Conservation (phyloP, 176 grass and related monocot species). For the Carex myosuroides region DNA sequence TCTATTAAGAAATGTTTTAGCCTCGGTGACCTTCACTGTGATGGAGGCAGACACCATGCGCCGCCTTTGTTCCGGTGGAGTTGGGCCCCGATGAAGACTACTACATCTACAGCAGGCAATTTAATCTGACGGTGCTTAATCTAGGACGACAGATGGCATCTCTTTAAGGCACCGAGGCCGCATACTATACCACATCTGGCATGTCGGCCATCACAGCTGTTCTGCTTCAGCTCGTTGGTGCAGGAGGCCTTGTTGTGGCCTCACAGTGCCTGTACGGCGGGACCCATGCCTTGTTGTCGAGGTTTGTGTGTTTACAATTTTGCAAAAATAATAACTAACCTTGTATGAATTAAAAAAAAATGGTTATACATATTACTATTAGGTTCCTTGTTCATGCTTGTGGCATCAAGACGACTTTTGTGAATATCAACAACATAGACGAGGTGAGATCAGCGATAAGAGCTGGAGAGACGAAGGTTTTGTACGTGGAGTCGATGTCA, state of each 20-base stretch:
- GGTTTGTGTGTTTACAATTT: slow-evolving; percentile 19
- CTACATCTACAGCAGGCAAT: slow-evolving; percentile 39
- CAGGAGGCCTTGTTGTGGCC: slow-evolving; percentile 35
- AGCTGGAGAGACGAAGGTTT: slow-evolving; percentile 21
- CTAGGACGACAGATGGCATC: slow-evolving; percentile 38
- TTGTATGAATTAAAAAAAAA: background rate
- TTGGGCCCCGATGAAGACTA: slow-evolving; percentile 33
- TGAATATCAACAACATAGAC: slow-evolving; percentile 23
- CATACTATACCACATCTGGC: slow-evolving; percentile 39
- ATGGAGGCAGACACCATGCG: slow-evolving; percentile 41
- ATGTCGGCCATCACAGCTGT: slow-evolving; percentile 42
- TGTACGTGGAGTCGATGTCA: slow-evolving; percentile 33
- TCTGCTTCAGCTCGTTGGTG: slow-evolving; percentile 31
- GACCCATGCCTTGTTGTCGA: slow-evolving; percentile 33
- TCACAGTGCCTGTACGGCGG: slow-evolving; percentile 36
- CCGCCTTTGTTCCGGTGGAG: slow-evolving; percentile 31
- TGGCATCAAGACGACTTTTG: slow-evolving; percentile 28
- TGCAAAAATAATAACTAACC: background rate
- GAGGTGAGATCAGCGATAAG: slow-evolving; percentile 27
- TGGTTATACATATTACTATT: background rate
- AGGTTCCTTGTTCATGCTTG: slow-evolving; percentile 17
- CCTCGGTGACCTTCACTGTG: slow-evolving; percentile 44
- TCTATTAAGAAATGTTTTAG: too few relatives aligned
- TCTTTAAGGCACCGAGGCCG: slow-evolving; percentile 38
- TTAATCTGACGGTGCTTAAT: slow-evolving; percentile 35